phyloP scores from a whole-genome alignment of 2,329 filamentous ascomycete species.

The Neophaeococcomyces mojaviensis region DNA sequence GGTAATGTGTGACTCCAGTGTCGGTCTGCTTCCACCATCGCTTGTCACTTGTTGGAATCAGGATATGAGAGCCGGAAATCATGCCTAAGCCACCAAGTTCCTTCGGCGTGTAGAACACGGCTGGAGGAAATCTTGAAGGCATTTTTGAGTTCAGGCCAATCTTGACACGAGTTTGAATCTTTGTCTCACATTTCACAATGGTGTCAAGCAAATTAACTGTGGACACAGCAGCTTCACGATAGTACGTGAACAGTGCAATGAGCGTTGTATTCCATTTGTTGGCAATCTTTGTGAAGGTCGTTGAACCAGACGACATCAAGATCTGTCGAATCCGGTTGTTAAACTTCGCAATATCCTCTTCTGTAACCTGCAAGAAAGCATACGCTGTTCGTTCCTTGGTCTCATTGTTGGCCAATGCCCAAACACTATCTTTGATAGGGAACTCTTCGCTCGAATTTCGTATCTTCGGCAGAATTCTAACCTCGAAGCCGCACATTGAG shows the following conservation, averaged over 20 bases:
- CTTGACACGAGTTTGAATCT: conserved; percentile 98
- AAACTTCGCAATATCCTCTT: conserved; percentile 97
- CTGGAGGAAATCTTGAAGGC: conserved; percentile 95
- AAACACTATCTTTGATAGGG: conserved; percentile 94
- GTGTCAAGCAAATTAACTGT: conserved; percentile 91
- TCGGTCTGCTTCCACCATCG: conserved; percentile 98
- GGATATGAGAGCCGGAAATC: conserved; percentile 96
- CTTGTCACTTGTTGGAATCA: conserved; percentile 96
- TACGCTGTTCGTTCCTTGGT: conserved; percentile 96
- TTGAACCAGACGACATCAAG: conserved; percentile 98
- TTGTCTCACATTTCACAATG: conserved; percentile 98
- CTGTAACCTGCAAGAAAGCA: conserved; percentile 94
- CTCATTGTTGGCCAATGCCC: conserved; percentile 92
- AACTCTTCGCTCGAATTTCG: conserved; percentile 95
- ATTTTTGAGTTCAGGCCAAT: conserved; percentile 99
- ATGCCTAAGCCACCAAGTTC: conserved; percentile 94
- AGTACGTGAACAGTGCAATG: conserved; percentile 97
- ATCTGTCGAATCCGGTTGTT: conserved; percentile 98
- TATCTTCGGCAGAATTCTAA: conserved; percentile 89
- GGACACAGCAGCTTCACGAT: conserved; percentile 92
- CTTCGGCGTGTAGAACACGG: conserved; percentile 98
- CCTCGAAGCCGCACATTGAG: conserved; percentile 97
- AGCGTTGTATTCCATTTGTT: conserved; percentile 99
- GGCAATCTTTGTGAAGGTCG: conserved; percentile 98
- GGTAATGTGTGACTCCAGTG: conserved; percentile 91